These are phyloP conservation scores for Nannizzia gypsea DNA, from an alignment of 2,329 filamentous ascomycete species.

Conservation along the genomic window DNA sequence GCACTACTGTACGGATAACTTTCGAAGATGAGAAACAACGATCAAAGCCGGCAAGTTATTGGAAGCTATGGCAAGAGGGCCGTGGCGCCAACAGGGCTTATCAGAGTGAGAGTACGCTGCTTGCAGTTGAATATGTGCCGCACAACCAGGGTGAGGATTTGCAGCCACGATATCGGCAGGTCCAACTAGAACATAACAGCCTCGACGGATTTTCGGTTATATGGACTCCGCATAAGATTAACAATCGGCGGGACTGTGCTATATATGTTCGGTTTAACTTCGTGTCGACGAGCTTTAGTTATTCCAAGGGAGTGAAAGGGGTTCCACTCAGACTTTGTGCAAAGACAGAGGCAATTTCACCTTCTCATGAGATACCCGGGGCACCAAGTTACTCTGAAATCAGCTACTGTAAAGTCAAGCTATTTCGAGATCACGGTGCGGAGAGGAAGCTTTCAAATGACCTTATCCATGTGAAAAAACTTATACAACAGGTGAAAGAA, in stretches of 20 bases:
- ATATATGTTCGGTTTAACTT: slow-evolving; percentile 96
- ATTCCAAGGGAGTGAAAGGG: slow-evolving; percentile 96
- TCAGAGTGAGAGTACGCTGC: slow-evolving; percentile 73
- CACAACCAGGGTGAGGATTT: slow-evolving; percentile 40
- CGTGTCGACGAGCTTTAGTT: slow-evolving; percentile 94
- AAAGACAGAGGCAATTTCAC: slow-evolving; percentile 56
- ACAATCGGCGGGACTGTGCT: slow-evolving; percentile 60
- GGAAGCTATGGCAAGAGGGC: slow-evolving; percentile 93
- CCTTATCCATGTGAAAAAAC: slow-evolving; percentile 87
- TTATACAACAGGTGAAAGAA: slow-evolving; percentile 89
- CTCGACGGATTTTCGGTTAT: slow-evolving; percentile 90
- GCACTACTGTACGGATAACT: slow-evolving; percentile 87
- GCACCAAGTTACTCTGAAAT: slow-evolving; percentile 33
- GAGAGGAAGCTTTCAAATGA: slow-evolving; percentile 93
- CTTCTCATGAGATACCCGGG: slow-evolving; percentile 7
- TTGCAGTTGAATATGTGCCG: slow-evolving; percentile 93
- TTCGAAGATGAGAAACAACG: slow-evolving; percentile 95
- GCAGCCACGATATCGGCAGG: slow-evolving; percentile 52
- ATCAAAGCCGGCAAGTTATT: slow-evolving; percentile 69
- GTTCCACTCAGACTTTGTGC: slow-evolving; percentile 88
- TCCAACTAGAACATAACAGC: slow-evolving; percentile 63
- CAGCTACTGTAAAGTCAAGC: slow-evolving; percentile 91
- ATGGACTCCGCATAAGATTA: slow-evolving; percentile 61
- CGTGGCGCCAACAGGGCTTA: slow-evolving; percentile 92
- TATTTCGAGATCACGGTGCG: slow-evolving; percentile 91